Base-by-base conservation (phyloP, 2,329 filamentous ascomycete genomes). In the Paradendryphiella salina region DNA sequence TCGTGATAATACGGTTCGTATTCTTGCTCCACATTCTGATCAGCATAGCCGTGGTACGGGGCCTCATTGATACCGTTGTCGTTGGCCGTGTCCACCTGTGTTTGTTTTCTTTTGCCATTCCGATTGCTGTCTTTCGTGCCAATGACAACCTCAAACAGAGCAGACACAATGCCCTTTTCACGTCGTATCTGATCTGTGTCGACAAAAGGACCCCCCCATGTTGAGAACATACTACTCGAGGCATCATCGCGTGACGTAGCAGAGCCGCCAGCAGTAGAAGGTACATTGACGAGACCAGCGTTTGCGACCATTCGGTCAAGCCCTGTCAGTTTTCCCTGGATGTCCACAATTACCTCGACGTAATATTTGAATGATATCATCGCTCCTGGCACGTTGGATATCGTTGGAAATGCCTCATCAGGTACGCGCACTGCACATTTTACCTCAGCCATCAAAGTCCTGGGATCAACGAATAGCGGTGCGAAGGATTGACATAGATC, bases 321-420 rank as follows among this genome's bases (percentile, higher is more conserved):
- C n/a, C 84, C 84, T 1, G 86, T 84, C 33, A 96, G 76, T 69
- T 90, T 94, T 31, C 93, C 93, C 38, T 94, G 92, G 0, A 97
- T 80, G 68, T 99, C 94, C 17, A 96, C 84, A 21, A 97, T 86
- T 2, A 96, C 89, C 72, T 99, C 94, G 15, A 96, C 82, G 60
- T 92, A 89, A 67, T 99, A 97, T 61, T 87, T 90, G 77, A 99
- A 97, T 63, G 87, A 91, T 59, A 99, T 94, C 86, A 97, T 94
- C 28, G 89, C 87, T 3, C 93, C 91, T 0, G 94, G 94, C 0
- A 96, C 90, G 46, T 86, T 87, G 21, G 85, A 85, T 56, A 97
- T 97, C 2, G 92, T 96, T 0, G 94, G 93, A 62, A 97, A 97
- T 0, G 86, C 85, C 65, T 96, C 90, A 57, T 96, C 90, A 0